Conservation (phyloP, 331 rosid species). For the Spiraea crenata region DNA sequence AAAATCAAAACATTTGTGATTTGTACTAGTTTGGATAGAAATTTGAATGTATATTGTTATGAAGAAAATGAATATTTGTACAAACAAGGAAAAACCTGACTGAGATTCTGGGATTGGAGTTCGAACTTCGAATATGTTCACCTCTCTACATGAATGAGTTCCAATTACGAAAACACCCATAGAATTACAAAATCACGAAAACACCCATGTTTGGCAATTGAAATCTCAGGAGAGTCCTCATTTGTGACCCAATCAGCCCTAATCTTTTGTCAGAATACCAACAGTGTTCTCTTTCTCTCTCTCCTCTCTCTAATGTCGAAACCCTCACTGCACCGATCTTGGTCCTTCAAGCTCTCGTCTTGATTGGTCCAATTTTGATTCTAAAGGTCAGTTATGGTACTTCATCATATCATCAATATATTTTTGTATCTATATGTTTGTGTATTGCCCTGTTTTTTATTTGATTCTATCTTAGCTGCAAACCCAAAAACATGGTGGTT, state of each 20-base stretch:
- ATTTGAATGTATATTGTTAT: no score
- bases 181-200: not conserved
- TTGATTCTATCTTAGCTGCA: not conserved
- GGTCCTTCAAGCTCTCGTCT: slow-evolving; percentile 12
- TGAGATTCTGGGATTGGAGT: no score
- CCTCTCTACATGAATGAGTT: no score
- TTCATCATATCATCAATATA: not conserved
- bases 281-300: slow-evolving; percentile 21
- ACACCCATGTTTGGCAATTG: not conserved
- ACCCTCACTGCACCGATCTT: slow-evolving; percentile 30
- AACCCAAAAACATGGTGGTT: not conserved
- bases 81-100: no score
- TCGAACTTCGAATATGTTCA: not conserved
- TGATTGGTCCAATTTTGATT: not conserved
- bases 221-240: slow-evolving; percentile 19
- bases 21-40: no score
- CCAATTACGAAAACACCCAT: no score
- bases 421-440: no score
- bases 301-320: slow-evolving; percentile 16
- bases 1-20: no score
- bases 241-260: slow-evolving; percentile 49
- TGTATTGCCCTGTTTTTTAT: not conserved
- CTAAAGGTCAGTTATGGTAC: slow-evolving; percentile 24
- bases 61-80: no score
- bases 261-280: slow-evolving; percentile 37